Conservation (phyloP, 176 grass and related monocot species). For the Avena sativa region DNA sequence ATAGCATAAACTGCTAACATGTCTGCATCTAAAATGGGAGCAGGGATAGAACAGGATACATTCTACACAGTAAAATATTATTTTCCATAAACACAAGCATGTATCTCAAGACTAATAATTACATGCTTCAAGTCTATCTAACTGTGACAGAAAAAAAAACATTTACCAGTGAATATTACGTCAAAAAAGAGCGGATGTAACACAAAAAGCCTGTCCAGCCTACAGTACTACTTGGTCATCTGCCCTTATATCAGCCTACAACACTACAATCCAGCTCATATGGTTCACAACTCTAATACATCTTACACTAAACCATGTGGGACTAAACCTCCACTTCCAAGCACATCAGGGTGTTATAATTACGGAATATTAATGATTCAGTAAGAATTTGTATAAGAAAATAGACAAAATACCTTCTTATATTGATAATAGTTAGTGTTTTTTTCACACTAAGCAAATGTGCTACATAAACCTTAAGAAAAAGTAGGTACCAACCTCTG, state of each 20-base stretch:
- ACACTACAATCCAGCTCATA: background rate
- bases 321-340: background rate
- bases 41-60: background rate
- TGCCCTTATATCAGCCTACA: background rate
- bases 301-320: conserved; percentile 14
- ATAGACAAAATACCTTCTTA: background rate
- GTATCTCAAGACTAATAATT: background rate
- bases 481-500: conserved; percentile 61
- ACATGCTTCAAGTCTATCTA: background rate
- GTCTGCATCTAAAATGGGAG: background rate
- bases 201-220: background rate
- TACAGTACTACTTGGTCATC: conserved; percentile 14
- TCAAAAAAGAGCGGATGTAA: background rate
- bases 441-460: conserved; percentile 16
- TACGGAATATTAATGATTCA: conserved; percentile 9
- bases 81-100: conserved; percentile 12
- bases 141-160: background rate
- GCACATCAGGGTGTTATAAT: background rate
- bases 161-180: background rate
- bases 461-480: conserved; percentile 28
- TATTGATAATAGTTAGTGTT: background rate
- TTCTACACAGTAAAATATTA: background rate
- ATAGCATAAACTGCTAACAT: background rate
- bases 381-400: background rate
- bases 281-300: background rate